Evolutionary conservation across 495 filamentous ascomycete species (phyloP), one percentile per base, ranked within the genome.

Genomic region (Daldinia decipiens): DNA sequence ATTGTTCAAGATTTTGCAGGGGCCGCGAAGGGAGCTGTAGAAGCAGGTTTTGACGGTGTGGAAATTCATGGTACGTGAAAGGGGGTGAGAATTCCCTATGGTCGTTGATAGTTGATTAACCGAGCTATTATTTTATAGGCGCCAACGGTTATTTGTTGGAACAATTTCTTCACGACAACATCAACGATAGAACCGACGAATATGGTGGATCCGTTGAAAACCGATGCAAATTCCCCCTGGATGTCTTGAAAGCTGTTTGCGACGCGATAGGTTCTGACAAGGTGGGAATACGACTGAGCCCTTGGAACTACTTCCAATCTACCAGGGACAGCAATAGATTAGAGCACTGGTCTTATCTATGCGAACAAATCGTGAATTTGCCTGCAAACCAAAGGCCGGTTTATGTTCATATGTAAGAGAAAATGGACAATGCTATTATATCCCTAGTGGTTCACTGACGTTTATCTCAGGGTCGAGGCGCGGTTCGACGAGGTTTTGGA

Each of bases 41-140:
- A 81, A 19, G 90, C 89, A 1, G 90, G 90, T 13, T 92, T 92
- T 59, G 90, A 92, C 71, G 90, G 89, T 27, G 90, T 93, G 3
- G 91, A 93, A 77, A 82, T 92, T 59, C 89, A 92, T 71, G 83
- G 81, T 62, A 88, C 85, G 12, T 91, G 90, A 67, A 88, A 87
- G 5, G 89, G 88, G 89, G 88, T 72, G 59, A 3, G 19, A 47
- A 9, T 47, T 47, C 19, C 43, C 6, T 8, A 47, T 47, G 11
- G 17, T 21, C 5, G 17, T 47, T 47, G 6, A 0, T 90, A 74
- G 74, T 82, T 82, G 13, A 83, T 82, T 62, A 52, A 78, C 81
- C 45, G 82, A 85, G 64, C 79, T 63, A n/a, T 73, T 81, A 7
- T 29, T 36, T 0, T 82, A 85, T 62, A 75, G 72, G 76, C 39